These are phyloP conservation scores for Verticillium albo-atrum DNA, from an alignment of 2,329 filamentous ascomycete genomes.

Conservation along the genomic window DNA sequence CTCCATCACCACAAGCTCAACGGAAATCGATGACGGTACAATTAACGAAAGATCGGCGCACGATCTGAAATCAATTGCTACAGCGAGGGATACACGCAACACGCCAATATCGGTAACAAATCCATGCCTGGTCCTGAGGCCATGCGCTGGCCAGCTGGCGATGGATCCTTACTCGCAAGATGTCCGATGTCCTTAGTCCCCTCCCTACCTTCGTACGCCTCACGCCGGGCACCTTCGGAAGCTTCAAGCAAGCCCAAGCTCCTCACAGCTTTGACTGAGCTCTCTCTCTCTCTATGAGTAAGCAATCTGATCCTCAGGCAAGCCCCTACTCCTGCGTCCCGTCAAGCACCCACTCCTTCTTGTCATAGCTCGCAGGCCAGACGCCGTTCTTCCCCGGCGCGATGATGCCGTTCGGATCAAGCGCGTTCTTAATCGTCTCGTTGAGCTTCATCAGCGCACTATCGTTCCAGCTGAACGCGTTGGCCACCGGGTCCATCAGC, in stretches of 20 bases:
- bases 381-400: slow-evolving; percentile 27
- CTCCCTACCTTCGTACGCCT: too few species aligned
- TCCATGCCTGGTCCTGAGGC: not conserved
- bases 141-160: too few species aligned
- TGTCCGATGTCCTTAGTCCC: too few species aligned
- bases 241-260: too few species aligned
- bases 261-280: too few species aligned
- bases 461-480: slow-evolving; percentile 36
- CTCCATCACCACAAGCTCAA: not conserved
- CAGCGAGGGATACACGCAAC: not conserved
- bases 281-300: too few species aligned
- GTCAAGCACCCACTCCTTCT: slow-evolving; percentile 11
- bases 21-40: not conserved
- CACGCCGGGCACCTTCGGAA: too few species aligned
- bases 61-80: not conserved
- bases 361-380: slow-evolving; percentile 22
- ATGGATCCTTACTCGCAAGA: too few species aligned
- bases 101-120: not conserved
- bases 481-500: slow-evolving; percentile 38
- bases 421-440: slow-evolving; percentile 35
- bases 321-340: too few species aligned
- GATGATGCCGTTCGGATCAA: slow-evolving; percentile 33
- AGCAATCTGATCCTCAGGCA: too few species aligned
- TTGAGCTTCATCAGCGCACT: slow-evolving; percentile 36
- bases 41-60: not conserved